Percentiles rank a stretch among this genome's conserved stretches.
These are phyloP conservation scores for Wolfiporia cocos DNA, from an alignment of 1,284 basidiomycete species.

Conservation along the genomic window DNA sequence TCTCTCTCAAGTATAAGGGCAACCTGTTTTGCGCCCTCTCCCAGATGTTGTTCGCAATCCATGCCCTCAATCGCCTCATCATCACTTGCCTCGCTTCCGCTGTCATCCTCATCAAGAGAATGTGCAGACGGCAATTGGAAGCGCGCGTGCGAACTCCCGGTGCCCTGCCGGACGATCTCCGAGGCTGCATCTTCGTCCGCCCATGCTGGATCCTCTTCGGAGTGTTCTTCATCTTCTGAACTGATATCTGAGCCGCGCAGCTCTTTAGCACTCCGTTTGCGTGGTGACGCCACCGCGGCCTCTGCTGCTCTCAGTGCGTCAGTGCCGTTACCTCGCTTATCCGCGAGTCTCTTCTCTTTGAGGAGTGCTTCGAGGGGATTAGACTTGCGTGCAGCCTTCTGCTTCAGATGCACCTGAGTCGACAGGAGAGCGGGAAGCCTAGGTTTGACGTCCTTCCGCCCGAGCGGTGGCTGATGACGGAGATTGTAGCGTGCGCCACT, in stretches of 20 bases:
- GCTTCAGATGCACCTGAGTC: not conserved
- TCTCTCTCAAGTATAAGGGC: constrained; percentile 35
- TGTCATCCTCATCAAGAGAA: constrained; percentile 18
- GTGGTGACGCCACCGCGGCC: constrained; percentile 25
- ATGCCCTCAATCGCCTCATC: constrained; percentile 28
- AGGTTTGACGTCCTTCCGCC: not conserved
- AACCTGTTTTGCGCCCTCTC: constrained; percentile 35
- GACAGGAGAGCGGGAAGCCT: constrained; percentile 4
- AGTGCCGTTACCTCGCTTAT: constrained; percentile 19
- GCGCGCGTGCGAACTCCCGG: too few relatives aligned
- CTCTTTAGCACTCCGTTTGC: constrained; percentile 32
- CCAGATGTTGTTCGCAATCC: constrained; percentile 34
- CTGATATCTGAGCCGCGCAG: too few relatives aligned
- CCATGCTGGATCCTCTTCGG: constrained; percentile 21
- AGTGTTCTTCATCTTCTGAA: constrained; percentile 32
- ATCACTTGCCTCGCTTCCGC: constrained; percentile 28
- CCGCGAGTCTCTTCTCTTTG: constrained; percentile 23
- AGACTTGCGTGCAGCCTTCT: constrained; percentile 22
- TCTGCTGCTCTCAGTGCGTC: constrained; percentile 22
- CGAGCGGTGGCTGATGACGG: constrained; percentile 13
- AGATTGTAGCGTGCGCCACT: constrained; percentile 18
- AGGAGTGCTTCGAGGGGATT: constrained; percentile 45
- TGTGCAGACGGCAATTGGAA: constrained; percentile 6
- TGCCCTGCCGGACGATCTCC: constrained; percentile 22
- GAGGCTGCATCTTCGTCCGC: constrained; percentile 34